Conservation (phyloP, 2,329 filamentous ascomycete genomes). For the Ophiocordyceps australis region DNA sequence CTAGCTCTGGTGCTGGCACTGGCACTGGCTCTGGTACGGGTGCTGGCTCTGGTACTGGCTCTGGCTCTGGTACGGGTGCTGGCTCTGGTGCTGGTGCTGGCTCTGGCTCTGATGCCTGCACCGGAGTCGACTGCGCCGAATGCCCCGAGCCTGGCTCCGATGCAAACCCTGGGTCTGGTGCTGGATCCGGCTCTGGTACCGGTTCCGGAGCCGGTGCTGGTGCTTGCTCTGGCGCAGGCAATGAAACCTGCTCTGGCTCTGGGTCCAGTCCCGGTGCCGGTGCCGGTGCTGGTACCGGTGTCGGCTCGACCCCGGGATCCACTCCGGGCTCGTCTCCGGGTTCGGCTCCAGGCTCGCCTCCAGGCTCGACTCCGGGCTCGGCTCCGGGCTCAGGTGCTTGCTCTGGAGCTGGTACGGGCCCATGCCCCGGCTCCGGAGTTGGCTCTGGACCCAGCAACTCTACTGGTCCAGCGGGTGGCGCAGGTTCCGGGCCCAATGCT, state of each 20-base stretch:
- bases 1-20: constrained; percentile 1
- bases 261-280: constrained; percentile 7
- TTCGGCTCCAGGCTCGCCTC: constrained; percentile 1
- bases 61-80: not conserved
- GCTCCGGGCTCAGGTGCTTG: not conserved
- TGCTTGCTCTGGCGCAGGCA: not conserved
- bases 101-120: not conserved
- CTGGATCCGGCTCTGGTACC: constrained; percentile 1
- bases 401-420: not conserved
- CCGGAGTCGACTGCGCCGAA: no score
- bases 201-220: not conserved
- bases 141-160: not conserved
- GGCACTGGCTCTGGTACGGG: not conserved
- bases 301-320: not conserved
- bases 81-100: not conserved
- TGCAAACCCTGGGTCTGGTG: constrained; percentile 8
- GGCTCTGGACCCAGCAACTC: constrained; percentile 7
- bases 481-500: not conserved
- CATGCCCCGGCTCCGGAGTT: not conserved
- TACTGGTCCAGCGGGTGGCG: not conserved
- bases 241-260: constrained; percentile 9
- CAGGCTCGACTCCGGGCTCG: not conserved
- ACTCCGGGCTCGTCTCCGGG: not conserved
- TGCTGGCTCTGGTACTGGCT: not conserved
- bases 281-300: not conserved